Base-by-base conservation (phyloP, 2,329 filamentous ascomycete species). In the Raffaelea albimanens region DNA sequence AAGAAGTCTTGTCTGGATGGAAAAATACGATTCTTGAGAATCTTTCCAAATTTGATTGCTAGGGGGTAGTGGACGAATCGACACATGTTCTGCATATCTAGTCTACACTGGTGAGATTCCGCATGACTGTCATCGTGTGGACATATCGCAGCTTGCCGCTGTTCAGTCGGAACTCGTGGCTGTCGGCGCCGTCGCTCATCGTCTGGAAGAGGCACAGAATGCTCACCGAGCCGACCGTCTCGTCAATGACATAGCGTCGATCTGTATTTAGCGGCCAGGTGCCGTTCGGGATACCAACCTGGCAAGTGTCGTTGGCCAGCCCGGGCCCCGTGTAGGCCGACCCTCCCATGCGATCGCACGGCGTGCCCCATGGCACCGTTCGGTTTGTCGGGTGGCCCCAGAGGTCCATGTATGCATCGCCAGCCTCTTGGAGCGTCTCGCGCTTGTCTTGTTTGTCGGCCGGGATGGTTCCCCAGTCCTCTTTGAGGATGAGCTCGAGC, bases 381-480 rank as follows among this genome's bases (percentile, higher is more conserved):
- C 48, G 50, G 57, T 63, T 60, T 7, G 25, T 29, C 25, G 25
- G 25, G 25, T 29, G 25, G 47, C 48, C 56, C 60, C 60, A 64
- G 57, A 64, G 59, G 52, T 62, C 58, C 21, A 64, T 53, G 52
- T 63, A 64, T 5, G 61, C 59, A 52, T 63, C 62, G 1, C 56
- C 61, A 2, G 60, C 59, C 4, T 36, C 25, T 47, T 55, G 49
- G 19, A 64, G 52, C 1, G 50, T 31, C 46, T 56, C 56, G 19
- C 61, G 58, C 10, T 44, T 52, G 47, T 57, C 53, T 2, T 53
- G 57, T 45, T 55, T 38, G 4, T 16, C 45, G 23, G 55, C 55
- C 8, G 53, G 53, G 45, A 61, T 60, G 2, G 52, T 23, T 5
- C 48, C 44, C 62, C 62, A 64, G 50, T 56, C 57, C 55, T 64